phyloP scores from a whole-genome alignment of 2,329 filamentous ascomycete genomes.

The Phyllosticta capitalensis region DNA sequence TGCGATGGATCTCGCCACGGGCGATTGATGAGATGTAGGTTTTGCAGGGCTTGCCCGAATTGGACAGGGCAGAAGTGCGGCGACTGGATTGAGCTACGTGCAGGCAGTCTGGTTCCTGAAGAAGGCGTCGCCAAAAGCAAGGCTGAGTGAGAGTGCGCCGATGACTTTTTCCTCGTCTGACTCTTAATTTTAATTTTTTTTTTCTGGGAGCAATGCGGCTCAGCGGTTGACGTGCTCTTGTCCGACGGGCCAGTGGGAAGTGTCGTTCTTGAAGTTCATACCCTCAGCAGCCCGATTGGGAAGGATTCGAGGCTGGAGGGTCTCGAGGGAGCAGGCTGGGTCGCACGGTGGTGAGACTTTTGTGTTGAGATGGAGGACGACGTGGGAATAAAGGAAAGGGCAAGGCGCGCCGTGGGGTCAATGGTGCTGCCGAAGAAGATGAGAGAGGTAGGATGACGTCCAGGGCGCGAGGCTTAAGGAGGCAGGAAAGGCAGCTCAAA shows the following conservation, averaged over 20 bases:
- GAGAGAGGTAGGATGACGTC: background rate
- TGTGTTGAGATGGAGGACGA: background rate
- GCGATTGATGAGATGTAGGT: background rate
- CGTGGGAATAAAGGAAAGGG: background rate
- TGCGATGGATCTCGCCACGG: background rate
- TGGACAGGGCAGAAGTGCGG: background rate
- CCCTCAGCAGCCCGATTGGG: constrained; percentile 15
- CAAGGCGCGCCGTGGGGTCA: background rate
- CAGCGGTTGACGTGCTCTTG: constrained; percentile 37
- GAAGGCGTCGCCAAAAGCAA: constrained; percentile 7
- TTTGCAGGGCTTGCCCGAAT: background rate
- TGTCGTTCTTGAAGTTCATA: constrained; percentile 35
- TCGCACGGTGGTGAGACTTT: background rate
- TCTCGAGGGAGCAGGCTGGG: background rate
- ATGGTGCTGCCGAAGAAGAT: background rate
- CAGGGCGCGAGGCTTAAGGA: background rate
- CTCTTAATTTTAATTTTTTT: background rate
- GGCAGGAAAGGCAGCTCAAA: too few species aligned
- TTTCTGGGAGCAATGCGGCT: constrained; percentile 10
- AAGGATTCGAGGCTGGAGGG: constrained; percentile 3
- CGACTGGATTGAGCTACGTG: constrained; percentile 4
- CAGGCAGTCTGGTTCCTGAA: background rate
- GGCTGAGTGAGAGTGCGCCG: background rate
- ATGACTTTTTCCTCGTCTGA: background rate
- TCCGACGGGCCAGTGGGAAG: constrained; percentile 36